Conservation (phyloP, 805 yeast species). For the Teunomyces lycoperdinae region DNA sequence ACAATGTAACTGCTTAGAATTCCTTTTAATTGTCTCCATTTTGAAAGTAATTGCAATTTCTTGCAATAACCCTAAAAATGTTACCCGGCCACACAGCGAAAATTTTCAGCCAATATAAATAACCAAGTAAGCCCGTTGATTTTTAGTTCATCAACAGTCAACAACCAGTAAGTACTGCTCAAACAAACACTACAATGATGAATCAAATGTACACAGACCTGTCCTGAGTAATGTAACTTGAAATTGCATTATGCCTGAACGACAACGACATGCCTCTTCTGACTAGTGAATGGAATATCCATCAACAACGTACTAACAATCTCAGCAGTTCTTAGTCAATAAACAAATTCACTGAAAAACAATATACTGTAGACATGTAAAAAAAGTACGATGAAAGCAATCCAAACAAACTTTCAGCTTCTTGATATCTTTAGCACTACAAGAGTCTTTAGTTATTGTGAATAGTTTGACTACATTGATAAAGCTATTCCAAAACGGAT, state of each 20-base stretch:
- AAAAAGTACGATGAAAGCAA: not conserved
- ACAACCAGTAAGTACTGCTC: slow-evolving; percentile 4
- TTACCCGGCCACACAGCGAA: not conserved
- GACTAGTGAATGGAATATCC: slow-evolving; percentile 4
- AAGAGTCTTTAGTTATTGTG: too few relatives aligned
- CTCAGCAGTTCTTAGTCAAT: not conserved
- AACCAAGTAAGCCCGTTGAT: not conserved
- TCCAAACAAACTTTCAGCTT: not conserved
- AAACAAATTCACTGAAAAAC: not conserved
- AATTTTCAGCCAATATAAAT: slow-evolving; percentile 1
- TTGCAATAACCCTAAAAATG: not conserved
- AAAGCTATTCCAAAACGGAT: not conserved
- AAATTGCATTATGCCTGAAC: slow-evolving; percentile 11
- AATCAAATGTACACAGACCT: slow-evolving; percentile 55
- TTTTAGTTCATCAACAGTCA: not conserved
- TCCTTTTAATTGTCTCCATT: too few relatives aligned
- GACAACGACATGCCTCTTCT: slow-evolving; percentile 19
- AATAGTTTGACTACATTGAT: too few relatives aligned
- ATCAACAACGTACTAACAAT: not conserved
- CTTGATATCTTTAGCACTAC: too few relatives aligned
- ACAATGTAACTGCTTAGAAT: too few relatives aligned
- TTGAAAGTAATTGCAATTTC: not conserved
- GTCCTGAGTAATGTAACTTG: slow-evolving; percentile 41
- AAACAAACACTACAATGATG: slow-evolving; percentile 14
- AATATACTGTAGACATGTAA: not conserved